A percentile compares a stretch with the other conserved stretches of the same genome.
These are phyloP conservation scores for Candida caryicola DNA, from an alignment of 805 yeast species.

Conservation along the genomic window DNA sequence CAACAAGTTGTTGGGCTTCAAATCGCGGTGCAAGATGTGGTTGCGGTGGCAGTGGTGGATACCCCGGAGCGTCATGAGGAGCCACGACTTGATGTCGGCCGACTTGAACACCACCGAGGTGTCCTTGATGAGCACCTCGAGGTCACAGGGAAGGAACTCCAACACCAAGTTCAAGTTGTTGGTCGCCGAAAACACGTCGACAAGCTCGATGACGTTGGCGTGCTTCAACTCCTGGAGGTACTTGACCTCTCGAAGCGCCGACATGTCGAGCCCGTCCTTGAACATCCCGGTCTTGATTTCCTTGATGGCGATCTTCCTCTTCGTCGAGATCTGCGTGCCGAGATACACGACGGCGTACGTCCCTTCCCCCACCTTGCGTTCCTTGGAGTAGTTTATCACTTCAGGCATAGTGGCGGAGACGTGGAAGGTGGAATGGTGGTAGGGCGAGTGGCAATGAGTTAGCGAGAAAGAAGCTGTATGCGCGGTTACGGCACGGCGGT, in stretches of 20 bases:
- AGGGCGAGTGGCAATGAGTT: no score
- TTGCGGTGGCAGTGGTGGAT: slow-evolving; percentile 94
- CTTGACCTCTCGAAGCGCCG: slow-evolving; percentile 91
- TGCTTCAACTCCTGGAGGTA: slow-evolving; percentile 77
- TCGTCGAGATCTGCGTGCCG: slow-evolving; percentile 60
- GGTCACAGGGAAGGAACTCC: slow-evolving; percentile 89
- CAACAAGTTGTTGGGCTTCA: slow-evolving; percentile 88
- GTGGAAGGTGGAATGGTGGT: no score
- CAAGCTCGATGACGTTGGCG: slow-evolving; percentile 77
- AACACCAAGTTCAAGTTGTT: slow-evolving; percentile 77
- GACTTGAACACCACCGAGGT: slow-evolving; percentile 70
- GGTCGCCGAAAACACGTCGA: slow-evolving; percentile 77
- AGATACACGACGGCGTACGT: slow-evolving; percentile 95
- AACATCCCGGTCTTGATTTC: slow-evolving; percentile 93
- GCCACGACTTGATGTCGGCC: slow-evolving; percentile 90
- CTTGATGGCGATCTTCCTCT: slow-evolving; percentile 78
- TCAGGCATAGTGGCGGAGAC: no score
- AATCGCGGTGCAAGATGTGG: slow-evolving; percentile 85
- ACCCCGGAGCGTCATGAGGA: slow-evolving; percentile 91
- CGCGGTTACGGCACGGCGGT: no score
- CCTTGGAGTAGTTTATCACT: slow-evolving; percentile 41
- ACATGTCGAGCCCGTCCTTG: slow-evolving; percentile 96
- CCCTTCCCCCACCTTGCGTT: slow-evolving; percentile 96
- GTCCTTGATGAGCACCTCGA: slow-evolving; percentile 87
- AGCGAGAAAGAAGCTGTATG: no score